Evolutionary conservation across 2,329 filamentous ascomycete species (phyloP).

Genomic region (Mycogone perniciosa): DNA sequence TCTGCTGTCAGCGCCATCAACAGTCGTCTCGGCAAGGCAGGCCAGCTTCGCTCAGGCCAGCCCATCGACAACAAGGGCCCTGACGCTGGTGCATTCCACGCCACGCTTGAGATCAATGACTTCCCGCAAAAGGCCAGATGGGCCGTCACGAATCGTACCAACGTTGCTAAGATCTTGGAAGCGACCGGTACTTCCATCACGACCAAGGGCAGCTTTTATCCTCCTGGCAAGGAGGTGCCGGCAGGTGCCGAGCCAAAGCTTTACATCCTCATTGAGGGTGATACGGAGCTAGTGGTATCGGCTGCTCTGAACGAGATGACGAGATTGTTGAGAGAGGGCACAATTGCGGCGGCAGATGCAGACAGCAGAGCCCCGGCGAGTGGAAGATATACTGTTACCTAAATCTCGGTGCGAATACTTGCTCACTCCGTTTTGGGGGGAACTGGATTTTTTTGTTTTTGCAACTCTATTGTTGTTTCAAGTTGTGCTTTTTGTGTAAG

Average conservation of each 20-base stretch:
- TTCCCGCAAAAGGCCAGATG: constrained; percentile 97
- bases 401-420: constrained; percentile 14
- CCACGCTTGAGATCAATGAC: constrained; percentile 97
- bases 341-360: constrained; percentile 81
- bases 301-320: constrained; percentile 88
- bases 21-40: constrained; percentile 79
- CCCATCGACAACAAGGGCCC: constrained; percentile 98
- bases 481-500: neutral
- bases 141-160: constrained; percentile 97
- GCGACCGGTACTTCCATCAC: constrained; percentile 93
- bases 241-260: constrained; percentile 79
- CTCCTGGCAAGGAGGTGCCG: constrained; percentile 71
- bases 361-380: constrained; percentile 71
- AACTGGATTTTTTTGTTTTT: neutral
- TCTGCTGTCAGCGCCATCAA: constrained; percentile 91
- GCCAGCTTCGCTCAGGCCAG: constrained; percentile 83
- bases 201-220: constrained; percentile 89
- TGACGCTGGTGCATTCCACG: constrained; percentile 93
- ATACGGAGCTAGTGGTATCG: constrained; percentile 87
- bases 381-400: constrained; percentile 83
- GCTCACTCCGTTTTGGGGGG: neutral
- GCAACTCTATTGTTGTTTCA: neutral
- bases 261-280: constrained; percentile 95
- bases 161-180: constrained; percentile 96
- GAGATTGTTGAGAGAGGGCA: constrained; percentile 81